phyloP scores from a whole-genome alignment of 148 eudicot species.

The Vaccinium vitisidaea region DNA sequence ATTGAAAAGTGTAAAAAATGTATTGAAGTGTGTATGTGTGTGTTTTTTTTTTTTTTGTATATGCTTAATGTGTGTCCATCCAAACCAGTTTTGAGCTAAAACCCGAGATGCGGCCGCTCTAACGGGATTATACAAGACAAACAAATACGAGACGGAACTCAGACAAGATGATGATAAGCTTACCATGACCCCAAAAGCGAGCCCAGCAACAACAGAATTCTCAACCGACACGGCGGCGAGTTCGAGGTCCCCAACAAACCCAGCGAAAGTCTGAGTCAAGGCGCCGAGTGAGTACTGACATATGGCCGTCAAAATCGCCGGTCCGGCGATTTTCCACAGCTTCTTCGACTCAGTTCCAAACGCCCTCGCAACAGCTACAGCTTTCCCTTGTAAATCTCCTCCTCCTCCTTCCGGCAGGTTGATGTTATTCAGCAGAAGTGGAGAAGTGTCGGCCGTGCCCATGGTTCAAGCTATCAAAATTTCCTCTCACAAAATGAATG shows the following conservation, averaged over 20 bases:
- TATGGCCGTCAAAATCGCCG: conserved; percentile 48
- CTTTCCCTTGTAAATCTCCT: neutral
- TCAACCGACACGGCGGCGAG: conserved; percentile 60
- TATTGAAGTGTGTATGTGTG: too few species aligned
- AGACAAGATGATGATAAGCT: neutral
- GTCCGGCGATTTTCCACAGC: conserved; percentile 54
- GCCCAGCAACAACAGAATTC: conserved; percentile 59
- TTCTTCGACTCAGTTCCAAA: conserved; percentile 41
- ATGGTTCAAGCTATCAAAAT: neutral
- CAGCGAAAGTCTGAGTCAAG: conserved; percentile 52
- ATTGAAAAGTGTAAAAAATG: too few species aligned
- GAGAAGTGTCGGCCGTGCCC: neutral
- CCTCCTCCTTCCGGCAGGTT: neutral
- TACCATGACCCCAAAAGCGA: conserved; percentile 63
- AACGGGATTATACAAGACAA: too few species aligned
- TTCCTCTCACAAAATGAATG: neutral
- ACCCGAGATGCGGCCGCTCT: too few species aligned
- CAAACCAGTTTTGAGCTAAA: too few species aligned
- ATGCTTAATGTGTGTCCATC: too few species aligned
- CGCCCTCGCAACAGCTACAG: conserved; percentile 6
- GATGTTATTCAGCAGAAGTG: conserved; percentile 16
- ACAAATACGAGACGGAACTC: too few species aligned
- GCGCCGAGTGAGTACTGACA: conserved; percentile 62
- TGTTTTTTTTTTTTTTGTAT: too few species aligned
- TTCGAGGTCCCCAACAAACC: conserved; percentile 47